phyloP scores from a whole-genome alignment of 2,329 filamentous ascomycete genomes.

The Aphanocladium album region DNA sequence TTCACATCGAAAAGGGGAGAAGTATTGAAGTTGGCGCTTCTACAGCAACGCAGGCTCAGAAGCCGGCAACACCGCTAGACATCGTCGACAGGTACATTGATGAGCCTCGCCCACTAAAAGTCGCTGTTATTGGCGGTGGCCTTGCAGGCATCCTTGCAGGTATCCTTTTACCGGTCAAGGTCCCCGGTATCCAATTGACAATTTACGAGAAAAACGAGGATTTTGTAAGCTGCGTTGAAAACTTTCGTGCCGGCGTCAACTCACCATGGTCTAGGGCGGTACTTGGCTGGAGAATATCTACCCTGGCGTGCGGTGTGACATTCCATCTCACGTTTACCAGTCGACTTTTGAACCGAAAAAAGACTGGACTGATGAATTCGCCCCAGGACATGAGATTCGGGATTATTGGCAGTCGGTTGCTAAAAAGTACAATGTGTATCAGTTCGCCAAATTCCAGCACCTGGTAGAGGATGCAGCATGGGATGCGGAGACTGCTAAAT shows the following conservation, averaged over 20 bases:
- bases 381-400: conserved; percentile 60
- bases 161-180: conserved; percentile 61
- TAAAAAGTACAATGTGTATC: conserved; percentile 59
- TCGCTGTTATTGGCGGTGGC: conserved; percentile 34
- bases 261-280: conserved; percentile 33
- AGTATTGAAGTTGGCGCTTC: background rate
- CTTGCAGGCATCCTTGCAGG: conserved; percentile 47
- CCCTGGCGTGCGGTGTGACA: conserved; percentile 62
- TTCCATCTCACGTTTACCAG: conserved; percentile 67
- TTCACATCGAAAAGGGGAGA: background rate
- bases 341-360: conserved; percentile 62
- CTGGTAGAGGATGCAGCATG: conserved; percentile 53
- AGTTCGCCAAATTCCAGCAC: conserved; percentile 49
- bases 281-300: conserved; percentile 55
- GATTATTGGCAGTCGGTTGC: conserved; percentile 62
- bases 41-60: background rate
- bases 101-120: conserved; percentile 28
- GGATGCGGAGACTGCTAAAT: conserved; percentile 46
- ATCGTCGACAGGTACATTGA: conserved; percentile 30
- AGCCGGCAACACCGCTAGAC: background rate
- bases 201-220: conserved; percentile 66
- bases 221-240: conserved; percentile 42
- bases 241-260: conserved; percentile 11
- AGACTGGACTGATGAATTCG: conserved; percentile 64
- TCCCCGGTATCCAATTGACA: conserved; percentile 60